These are phyloP conservation scores for Macaranga tanarius DNA, from an alignment of 441 rosid species.

Conservation along the genomic window DNA sequence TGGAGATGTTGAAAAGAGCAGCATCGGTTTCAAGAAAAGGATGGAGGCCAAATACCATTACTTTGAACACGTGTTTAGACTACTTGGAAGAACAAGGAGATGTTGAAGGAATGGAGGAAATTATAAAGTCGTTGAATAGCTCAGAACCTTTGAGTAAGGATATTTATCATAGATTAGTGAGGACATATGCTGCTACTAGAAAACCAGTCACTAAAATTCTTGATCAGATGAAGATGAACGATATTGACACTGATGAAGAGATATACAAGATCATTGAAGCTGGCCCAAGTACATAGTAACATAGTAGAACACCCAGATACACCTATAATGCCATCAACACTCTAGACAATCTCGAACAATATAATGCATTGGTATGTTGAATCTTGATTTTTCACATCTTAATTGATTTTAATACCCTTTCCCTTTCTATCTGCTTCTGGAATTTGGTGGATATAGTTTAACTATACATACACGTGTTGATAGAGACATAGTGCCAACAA, in stretches of 20 bases:
- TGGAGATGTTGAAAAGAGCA: constrained; percentile 41
- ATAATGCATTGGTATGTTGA: no score
- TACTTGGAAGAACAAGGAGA: constrained; percentile 35
- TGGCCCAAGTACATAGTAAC: constrained; percentile 3
- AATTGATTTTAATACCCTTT: no score
- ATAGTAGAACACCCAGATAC: neutral
- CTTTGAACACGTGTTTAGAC: constrained; percentile 30
- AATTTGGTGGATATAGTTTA: no score
- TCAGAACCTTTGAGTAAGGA: constrained; percentile 1
- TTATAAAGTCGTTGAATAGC: constrained; percentile 15
- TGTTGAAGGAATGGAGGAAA: constrained; percentile 25
- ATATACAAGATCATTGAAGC: constrained; percentile 12
- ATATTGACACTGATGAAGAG: constrained; percentile 21
- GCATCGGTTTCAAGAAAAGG: constrained; percentile 11
- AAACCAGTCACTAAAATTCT: constrained; percentile 20
- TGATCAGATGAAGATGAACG: constrained; percentile 24
- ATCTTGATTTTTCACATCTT: no score
- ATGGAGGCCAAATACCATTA: constrained; percentile 24
- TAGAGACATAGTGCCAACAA: no score
- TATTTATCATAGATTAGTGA: neutral
- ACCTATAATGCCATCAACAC: neutral
- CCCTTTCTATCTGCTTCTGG: no score
- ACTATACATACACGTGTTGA: no score
- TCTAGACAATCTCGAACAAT: neutral
- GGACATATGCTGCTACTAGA: constrained; percentile 7